These are phyloP conservation scores for Dunaliella primolecta DNA, from an alignment of 139 green algal genomes.

Conservation along the genomic window DNA sequence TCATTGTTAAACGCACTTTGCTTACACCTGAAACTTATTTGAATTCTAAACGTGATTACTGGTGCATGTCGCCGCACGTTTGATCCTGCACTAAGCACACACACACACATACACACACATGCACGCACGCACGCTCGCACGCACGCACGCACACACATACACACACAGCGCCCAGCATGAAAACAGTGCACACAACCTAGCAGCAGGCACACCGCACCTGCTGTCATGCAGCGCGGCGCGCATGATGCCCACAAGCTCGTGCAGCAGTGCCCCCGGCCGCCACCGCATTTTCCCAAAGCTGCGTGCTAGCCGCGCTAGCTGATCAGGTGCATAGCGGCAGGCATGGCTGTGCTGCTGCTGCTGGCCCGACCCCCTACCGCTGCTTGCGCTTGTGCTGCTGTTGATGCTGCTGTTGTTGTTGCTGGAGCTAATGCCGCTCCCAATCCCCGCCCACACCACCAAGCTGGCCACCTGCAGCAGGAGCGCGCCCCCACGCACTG, in stretches of 20 bases:
- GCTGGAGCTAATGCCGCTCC: not conserved
- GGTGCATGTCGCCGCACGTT: no score
- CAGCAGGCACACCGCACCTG: no score
- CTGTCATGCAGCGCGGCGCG: not conserved
- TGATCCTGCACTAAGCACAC: no score
- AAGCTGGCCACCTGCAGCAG: constrained; percentile 10
- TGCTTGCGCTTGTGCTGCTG: not conserved
- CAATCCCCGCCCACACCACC: not conserved
- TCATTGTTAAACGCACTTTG: no score
- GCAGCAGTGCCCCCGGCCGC: not conserved
- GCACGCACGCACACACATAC: no score
- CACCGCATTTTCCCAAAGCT: not conserved
- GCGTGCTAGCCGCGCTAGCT: not conserved
- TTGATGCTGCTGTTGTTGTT: not conserved
- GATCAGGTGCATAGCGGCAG: not conserved
- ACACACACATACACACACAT: not conserved
- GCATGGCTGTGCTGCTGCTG: not conserved
- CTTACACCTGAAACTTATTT: no score
- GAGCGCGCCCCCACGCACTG: not conserved
- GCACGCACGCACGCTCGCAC: not conserved
- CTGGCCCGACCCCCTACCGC: no score
- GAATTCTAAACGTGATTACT: no score
- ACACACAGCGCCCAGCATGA: no score
- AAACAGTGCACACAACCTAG: no score
- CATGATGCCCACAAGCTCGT: not conserved